These are phyloP conservation scores for Beauveria scarabaeidicola DNA, from an alignment of 2,329 filamentous ascomycete genomes.

Conservation along the genomic window DNA sequence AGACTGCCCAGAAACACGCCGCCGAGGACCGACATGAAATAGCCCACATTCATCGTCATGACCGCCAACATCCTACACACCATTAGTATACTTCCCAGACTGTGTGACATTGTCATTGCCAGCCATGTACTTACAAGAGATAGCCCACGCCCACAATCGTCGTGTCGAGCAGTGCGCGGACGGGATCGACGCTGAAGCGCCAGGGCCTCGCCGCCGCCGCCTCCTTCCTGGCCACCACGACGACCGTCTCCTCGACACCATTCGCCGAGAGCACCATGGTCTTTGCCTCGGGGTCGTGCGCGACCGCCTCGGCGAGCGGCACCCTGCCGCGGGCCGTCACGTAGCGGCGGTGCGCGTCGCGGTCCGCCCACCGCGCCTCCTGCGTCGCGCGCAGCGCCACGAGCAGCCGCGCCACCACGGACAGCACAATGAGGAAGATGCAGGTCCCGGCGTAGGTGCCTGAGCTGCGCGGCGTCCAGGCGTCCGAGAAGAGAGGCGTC, in stretches of 20 bases:
- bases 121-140: constrained; percentile 59
- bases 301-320: constrained; percentile 49
- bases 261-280: constrained; percentile 62
- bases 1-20: constrained; percentile 84
- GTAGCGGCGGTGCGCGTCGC: constrained; percentile 67
- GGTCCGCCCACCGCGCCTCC: constrained; percentile 58
- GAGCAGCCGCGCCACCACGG: constrained; percentile 58
- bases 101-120: not conserved
- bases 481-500: constrained; percentile 48
- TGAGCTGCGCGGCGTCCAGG: constrained; percentile 64
- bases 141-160: constrained; percentile 72
- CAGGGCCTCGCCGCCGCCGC: constrained; percentile 55
- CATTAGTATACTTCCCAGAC: constrained; percentile 8
- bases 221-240: constrained; percentile 56
- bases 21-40: constrained; percentile 70
- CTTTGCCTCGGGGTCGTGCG: constrained; percentile 53
- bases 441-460: constrained; percentile 81
- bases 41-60: constrained; percentile 83
- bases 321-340: constrained; percentile 61
- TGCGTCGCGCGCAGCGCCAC: constrained; percentile 62
- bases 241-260: constrained; percentile 72
- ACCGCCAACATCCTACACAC: constrained; percentile 75
- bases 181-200: constrained; percentile 71
- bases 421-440: constrained; percentile 79
- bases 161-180: constrained; percentile 62